phyloP scores from a whole-genome alignment of 352 stramenopile species.

The Phytophthora cryptogea region DNA sequence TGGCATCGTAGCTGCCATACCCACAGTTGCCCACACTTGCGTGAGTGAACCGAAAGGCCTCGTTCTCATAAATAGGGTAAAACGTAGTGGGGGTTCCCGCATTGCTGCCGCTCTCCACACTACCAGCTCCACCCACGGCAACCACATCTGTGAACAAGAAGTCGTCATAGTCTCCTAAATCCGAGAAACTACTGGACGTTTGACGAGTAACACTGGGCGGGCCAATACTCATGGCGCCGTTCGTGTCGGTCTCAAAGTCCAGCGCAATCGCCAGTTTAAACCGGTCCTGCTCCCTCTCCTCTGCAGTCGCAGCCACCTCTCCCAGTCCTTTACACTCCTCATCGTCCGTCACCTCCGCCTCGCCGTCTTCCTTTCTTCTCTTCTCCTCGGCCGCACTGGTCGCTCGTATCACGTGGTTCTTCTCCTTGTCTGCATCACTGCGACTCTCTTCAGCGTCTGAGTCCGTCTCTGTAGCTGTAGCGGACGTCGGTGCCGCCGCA shows the following conservation, averaged over 20 bases:
- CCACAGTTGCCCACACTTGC: slow-evolving; percentile 50
- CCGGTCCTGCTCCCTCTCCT: slow-evolving; percentile 37
- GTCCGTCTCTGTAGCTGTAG: slow-evolving; percentile 36
- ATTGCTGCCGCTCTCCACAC: slow-evolving; percentile 38
- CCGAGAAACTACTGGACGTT: slow-evolving; percentile 87
- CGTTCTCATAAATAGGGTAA: slow-evolving; percentile 82
- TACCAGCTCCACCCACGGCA: slow-evolving; percentile 36
- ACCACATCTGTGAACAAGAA: slow-evolving; percentile 75
- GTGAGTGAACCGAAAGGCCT: slow-evolving; percentile 67
- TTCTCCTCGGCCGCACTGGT: slow-evolving; percentile 26
- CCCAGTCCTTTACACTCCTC: slow-evolving; percentile 37
- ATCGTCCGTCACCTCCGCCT: slow-evolving; percentile 21
- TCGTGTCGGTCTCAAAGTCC: slow-evolving; percentile 70
- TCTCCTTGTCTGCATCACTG: slow-evolving; percentile 32
- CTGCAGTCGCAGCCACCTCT: slow-evolving; percentile 12
- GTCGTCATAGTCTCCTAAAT: slow-evolving; percentile 86
- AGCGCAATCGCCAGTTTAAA: slow-evolving; percentile 64
- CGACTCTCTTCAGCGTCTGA: slow-evolving; percentile 32
- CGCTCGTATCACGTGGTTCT: slow-evolving; percentile 5
- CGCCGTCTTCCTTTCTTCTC: slow-evolving; percentile 1
- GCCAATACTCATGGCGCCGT: slow-evolving; percentile 32
- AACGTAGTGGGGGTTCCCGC: slow-evolving; percentile 60
- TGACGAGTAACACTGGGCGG: slow-evolving; percentile 67
- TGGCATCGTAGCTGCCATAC: slow-evolving; percentile 48
- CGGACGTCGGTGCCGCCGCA: slow-evolving; percentile 26